Evolutionary conservation across 495 filamentous ascomycete species (phyloP).

Genomic region (Xylaria castorea): DNA sequence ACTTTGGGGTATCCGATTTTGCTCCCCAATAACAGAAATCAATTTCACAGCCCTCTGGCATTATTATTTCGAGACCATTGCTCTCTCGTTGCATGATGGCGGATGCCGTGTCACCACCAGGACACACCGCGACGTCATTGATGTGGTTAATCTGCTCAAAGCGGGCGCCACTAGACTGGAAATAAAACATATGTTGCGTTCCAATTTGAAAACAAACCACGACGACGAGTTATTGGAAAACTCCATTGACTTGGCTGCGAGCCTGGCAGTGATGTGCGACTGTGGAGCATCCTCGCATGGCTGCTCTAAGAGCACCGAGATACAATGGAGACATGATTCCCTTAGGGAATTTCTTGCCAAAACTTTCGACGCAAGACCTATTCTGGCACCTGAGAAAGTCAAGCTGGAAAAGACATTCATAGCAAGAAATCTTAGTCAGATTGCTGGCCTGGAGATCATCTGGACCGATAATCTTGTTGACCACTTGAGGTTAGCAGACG

Average conservation of each 20-base stretch:
- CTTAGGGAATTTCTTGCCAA: constrained; percentile 21
- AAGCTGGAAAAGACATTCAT: constrained; percentile 38
- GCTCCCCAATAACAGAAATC: background rate
- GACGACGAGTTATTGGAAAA: constrained; percentile 22
- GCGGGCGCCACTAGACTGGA: background rate
- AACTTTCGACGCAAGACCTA: constrained; percentile 15
- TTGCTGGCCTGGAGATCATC: constrained; percentile 48
- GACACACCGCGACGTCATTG: constrained; percentile 21
- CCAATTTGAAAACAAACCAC: background rate
- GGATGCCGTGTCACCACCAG: constrained; percentile 28
- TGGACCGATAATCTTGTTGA: constrained; percentile 56
- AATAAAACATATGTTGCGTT: constrained; percentile 8
- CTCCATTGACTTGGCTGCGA: constrained; percentile 30
- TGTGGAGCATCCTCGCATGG: constrained; percentile 22
- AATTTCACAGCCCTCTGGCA: background rate
- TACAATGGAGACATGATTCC: constrained; percentile 19
- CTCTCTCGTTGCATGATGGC: constrained; percentile 15
- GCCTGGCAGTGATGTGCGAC: constrained; percentile 26
- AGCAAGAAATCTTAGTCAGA: constrained; percentile 33
- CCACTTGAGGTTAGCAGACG: constrained; percentile 51
- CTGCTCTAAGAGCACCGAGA: background rate
- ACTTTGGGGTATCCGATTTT: background rate
- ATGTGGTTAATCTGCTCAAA: constrained; percentile 6
- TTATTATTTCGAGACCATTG: background rate
- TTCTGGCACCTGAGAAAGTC: constrained; percentile 26